A percentile compares a stretch with the other conserved stretches of the same genome.
phyloP scores from a whole-genome alignment of 768 basidiomycete species.

The Lyophyllum decastes region DNA sequence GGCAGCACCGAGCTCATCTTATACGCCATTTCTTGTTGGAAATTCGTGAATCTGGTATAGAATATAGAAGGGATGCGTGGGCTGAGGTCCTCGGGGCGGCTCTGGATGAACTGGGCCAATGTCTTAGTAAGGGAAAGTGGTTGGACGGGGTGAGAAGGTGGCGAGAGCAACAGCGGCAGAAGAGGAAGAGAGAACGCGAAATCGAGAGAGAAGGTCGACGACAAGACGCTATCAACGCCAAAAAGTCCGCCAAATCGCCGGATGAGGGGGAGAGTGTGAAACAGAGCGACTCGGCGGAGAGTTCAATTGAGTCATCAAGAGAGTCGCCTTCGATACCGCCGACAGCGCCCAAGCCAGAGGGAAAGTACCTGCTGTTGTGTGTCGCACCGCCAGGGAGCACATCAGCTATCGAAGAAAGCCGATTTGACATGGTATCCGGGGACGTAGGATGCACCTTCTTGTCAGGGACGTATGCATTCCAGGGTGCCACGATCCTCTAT shows the following conservation, averaged over 20 bases:
- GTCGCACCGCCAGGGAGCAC: slow-evolving; percentile 40
- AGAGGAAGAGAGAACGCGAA: slow-evolving; percentile 20
- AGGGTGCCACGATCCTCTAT: slow-evolving; percentile 23
- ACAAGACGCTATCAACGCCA: slow-evolving; percentile 1
- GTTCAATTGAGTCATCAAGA: slow-evolving; percentile 15
- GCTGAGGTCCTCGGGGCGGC: slow-evolving; percentile 44
- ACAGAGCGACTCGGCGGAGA: slow-evolving; percentile 12
- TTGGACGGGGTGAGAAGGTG: slow-evolving; percentile 41
- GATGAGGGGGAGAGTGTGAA: neutral
- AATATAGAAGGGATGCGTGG: slow-evolving; percentile 42
- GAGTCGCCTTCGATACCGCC: slow-evolving; percentile 27
- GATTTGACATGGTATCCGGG: slow-evolving; percentile 38
- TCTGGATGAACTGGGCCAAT: slow-evolving; percentile 45
- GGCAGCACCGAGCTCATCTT: slow-evolving; percentile 40
- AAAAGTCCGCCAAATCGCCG: slow-evolving; percentile 11
- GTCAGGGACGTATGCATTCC: slow-evolving; percentile 38
- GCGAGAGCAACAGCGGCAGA: slow-evolving; percentile 24
- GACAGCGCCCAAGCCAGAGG: slow-evolving; percentile 16
- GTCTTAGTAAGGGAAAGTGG: slow-evolving; percentile 46
- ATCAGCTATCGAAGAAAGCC: slow-evolving; percentile 38
- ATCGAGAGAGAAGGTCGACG: slow-evolving; percentile 22
- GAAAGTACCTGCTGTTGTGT: slow-evolving; percentile 55
- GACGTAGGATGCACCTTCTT: slow-evolving; percentile 48
- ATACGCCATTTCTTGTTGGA: slow-evolving; percentile 43
- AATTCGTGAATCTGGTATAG: slow-evolving; percentile 29